These are phyloP conservation scores for Ophiognomonia clavigignenti-juglandacearum DNA, from an alignment of 2,329 filamentous ascomycete genomes.

Conservation along the genomic window DNA sequence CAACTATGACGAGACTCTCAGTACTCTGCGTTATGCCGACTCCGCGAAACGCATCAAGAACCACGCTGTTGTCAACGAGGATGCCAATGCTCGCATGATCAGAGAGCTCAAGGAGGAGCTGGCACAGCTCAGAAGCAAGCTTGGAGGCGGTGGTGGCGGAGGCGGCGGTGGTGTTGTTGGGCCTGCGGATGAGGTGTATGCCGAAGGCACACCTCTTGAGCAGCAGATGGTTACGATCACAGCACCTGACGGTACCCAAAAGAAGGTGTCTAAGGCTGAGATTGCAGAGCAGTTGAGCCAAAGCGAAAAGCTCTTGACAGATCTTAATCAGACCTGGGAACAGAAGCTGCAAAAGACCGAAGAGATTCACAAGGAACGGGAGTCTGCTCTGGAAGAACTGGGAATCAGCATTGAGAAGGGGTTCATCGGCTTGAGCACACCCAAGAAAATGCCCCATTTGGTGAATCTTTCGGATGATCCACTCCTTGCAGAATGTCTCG, in stretches of 20 bases:
- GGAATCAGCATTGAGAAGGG: slow-evolving; percentile 99
- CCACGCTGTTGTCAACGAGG: slow-evolving; percentile 97
- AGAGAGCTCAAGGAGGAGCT: slow-evolving; percentile 95
- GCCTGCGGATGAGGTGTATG: slow-evolving; percentile 76
- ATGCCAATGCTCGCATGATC: slow-evolving; percentile 98
- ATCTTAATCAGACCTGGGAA: slow-evolving; percentile 98
- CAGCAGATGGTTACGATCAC: slow-evolving; percentile 96
- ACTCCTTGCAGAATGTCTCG: slow-evolving; percentile 87
- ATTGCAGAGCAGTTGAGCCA: slow-evolving; percentile 95
- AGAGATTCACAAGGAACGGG: slow-evolving; percentile 94
- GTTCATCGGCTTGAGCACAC: slow-evolving; percentile 89
- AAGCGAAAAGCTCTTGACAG: slow-evolving; percentile 91
- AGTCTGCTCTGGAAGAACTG: slow-evolving; percentile 89
- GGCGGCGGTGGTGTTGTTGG: slow-evolving; percentile 33
- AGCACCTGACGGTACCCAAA: slow-evolving; percentile 75
- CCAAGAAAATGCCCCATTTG: slow-evolving; percentile 98
- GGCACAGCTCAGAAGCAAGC: slow-evolving; percentile 77
- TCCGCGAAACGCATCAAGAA: slow-evolving; percentile 99
- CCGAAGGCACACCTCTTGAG: slow-evolving; percentile 85
- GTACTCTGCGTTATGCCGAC: slow-evolving; percentile 92
- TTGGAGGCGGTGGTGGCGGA: slow-evolving; percentile 50
- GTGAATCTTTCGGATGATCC: slow-evolving; percentile 97
- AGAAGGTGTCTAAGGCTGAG: slow-evolving; percentile 96
- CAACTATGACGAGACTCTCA: slow-evolving; percentile 97
- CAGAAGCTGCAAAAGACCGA: slow-evolving; percentile 93